Base-by-base conservation (phyloP, 2,329 filamentous ascomycete genomes). In the Nemania bipapillata region DNA sequence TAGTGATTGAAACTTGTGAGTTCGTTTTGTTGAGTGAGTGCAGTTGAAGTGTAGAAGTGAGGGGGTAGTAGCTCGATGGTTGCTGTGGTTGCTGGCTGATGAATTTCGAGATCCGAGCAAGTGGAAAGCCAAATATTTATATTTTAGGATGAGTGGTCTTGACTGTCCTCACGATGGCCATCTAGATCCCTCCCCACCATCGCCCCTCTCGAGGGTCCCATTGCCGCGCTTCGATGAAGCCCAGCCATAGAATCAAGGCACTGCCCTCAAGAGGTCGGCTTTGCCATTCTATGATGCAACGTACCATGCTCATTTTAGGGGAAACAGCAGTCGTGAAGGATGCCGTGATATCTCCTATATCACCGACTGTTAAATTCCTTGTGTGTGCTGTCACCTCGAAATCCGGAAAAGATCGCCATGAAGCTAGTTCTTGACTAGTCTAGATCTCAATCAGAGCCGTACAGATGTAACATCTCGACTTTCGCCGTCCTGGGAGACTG, bases 41-140 rank as follows among this genome's bases (percentile, higher is more conserved):
- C 69, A 68, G 37, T 68, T 68, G 66, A 63, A 15, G 50, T 60
- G 64, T 35, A 47, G 67, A 66, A 69, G 69, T 69, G 70, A 72
- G 58, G 65, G 63, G 17, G 35, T 58, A 35, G 12, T 59, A 64
- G 56, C 45, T 63, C 11, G 42, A 61, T 70, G 66, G 24, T 61
- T 65, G 67, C 30, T 72, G 54, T 49, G 61, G 26, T 63, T 66
- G 70, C 30, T 70, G 60, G 68, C 56, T 73, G 71, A 40, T 70
- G 69, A 62, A 72, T 69, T 66, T 61, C 45, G 45, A 63, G 62
- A 65, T 55, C 22, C 64, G 52, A 70, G 20, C 15, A 52, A 62
- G 67, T 26, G 45, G 71, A 66, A 57, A 56, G 20, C 35, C 52
- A 30, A 52, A 65, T 69, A 73, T 71, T 77, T 77, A 76, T 76